A percentile compares a stretch with the other conserved stretches of the same genome.
These are phyloP conservation scores for Fusarium agapanthi DNA, from an alignment of 2,329 filamentous ascomycete species.

Conservation along the genomic window DNA sequence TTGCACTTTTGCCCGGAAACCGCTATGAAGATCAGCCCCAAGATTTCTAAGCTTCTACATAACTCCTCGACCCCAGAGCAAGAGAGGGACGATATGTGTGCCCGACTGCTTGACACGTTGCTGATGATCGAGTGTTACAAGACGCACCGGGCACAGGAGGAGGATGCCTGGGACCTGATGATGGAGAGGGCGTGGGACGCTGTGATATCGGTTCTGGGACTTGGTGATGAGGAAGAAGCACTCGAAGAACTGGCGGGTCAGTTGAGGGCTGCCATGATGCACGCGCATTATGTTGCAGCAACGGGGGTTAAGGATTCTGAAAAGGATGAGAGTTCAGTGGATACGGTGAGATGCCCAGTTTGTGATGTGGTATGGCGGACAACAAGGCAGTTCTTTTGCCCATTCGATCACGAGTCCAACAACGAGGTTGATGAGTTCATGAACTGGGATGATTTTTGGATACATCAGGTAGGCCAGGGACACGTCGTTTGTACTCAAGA, in stretches of 20 bases:
- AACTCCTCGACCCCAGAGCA: rapidly evolving
- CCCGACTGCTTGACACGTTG: rapidly evolving
- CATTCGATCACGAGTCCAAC: rapidly evolving
- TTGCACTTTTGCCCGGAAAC: background rate
- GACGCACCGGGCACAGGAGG: background rate
- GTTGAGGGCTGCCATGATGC: background rate
- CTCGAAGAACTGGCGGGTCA: rapidly evolving
- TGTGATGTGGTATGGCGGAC: background rate
- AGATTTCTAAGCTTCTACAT: rapidly evolving
- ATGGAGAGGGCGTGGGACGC: background rate
- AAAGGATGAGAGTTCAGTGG: rapidly evolving
- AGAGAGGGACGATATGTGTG: rapidly evolving
- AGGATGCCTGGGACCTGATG: background rate
- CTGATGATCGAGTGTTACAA: background rate
- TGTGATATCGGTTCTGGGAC: rapidly evolving
- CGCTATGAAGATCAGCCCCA: rapidly evolving
- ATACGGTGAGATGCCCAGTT: rapidly evolving
- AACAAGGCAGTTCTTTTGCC: rapidly evolving
- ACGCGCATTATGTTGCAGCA: background rate
- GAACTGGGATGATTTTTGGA: background rate
- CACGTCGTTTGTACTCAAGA: rapidly evolving
- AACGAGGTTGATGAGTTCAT: rapidly evolving
- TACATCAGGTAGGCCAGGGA: rapidly evolving
- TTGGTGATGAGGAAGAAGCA: rapidly evolving
- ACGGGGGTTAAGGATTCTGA: background rate